These are phyloP conservation scores for Debaryomycetaceae sp. DNA, from an alignment of 1,139 yeast species.

Conservation along the genomic window DNA sequence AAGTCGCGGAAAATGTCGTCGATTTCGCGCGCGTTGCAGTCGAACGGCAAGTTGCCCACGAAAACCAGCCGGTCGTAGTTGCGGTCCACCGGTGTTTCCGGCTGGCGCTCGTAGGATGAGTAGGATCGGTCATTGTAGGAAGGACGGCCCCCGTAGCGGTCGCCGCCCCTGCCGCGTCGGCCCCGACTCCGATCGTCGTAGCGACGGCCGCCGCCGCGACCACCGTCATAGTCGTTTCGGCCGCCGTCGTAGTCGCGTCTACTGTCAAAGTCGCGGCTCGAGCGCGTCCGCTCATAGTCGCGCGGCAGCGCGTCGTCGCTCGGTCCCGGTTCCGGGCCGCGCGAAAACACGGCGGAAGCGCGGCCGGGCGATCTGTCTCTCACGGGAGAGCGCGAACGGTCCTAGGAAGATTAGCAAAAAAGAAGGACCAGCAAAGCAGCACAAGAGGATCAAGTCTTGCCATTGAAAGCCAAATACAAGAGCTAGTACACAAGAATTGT, in stretches of 20 bases:
- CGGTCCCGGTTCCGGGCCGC: constrained; percentile 5
- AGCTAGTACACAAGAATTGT: too few relatives aligned
- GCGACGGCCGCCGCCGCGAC: constrained; percentile 3
- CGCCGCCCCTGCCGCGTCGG: constrained; percentile 13
- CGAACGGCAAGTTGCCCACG: constrained; percentile 65
- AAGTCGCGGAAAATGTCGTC: constrained; percentile 59
- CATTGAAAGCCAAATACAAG: too few relatives aligned
- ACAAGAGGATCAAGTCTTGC: too few relatives aligned
- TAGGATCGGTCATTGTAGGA: background rate
- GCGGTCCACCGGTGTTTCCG: constrained; percentile 31
- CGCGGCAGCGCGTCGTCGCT: too few relatives aligned
- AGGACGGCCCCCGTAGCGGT: background rate
- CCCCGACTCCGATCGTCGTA: constrained; percentile 11
- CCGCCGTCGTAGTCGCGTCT: constrained; percentile 9
- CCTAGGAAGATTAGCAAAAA: constrained; percentile 17
- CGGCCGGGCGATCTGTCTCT: constrained; percentile 12
- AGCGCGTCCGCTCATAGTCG: constrained; percentile 10
- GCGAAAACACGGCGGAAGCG: background rate
- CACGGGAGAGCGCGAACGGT: constrained; percentile 38
- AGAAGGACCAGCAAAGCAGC: too few relatives aligned
- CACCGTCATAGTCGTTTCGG: background rate
- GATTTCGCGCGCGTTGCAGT: constrained; percentile 47
- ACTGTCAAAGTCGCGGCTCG: constrained; percentile 15
- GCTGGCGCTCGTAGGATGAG: background rate
- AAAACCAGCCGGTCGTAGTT: constrained; percentile 62